Base-by-base conservation (phyloP, 1,139 yeast genomes). In the Candida sp. region DNA sequence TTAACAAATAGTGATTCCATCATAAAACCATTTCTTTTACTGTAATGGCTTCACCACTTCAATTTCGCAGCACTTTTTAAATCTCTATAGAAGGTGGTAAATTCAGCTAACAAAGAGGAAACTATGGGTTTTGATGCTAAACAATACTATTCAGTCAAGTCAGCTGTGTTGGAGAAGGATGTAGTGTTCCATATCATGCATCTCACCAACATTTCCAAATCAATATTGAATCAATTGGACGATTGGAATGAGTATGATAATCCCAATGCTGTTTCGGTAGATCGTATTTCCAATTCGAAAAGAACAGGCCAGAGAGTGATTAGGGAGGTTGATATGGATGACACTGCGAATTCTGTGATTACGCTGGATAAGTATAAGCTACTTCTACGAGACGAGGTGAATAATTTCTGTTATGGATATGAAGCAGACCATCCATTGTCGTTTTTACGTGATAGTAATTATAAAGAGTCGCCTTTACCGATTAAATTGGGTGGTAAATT, bases 221-320 rank as follows among this genome's bases (percentile, higher is more conserved):
- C 75, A 4, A 58, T 58, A 33, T 54, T 68, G 27, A 55, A 60
- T 39, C 71, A 68, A 39, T 45, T 72, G 9, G 77, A 73, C 43
- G 67, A 68, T 35, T 73, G 78, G 77, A 59, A 53, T 43, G 65
- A 63, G 43, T 53, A 53, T 42, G 64, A 61, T 38, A 67, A 71
- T 48, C 77, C 77, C n/a, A 66, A 66, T 45, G 63, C 57, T 25
- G 72, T 65, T 3, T 63, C 71, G 1, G 75, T 66, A 3, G 79
- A 73, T 51, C 52, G 75, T 30, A 46, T 73, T 35, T 57, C 53
- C 43, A 38, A 32, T 15, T 44, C 39, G 21, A 49, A 44, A 22
- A 47, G 44, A 25, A 44, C 49, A 43, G 43, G 48, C 42, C 43
- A 50, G 43, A 49, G 50, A 35, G 49, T 70, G 6, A 63, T 73